Evolutionary conservation across 2,329 filamentous ascomycete species (phyloP).

Genomic region (Akanthomyces lecanii): DNA sequence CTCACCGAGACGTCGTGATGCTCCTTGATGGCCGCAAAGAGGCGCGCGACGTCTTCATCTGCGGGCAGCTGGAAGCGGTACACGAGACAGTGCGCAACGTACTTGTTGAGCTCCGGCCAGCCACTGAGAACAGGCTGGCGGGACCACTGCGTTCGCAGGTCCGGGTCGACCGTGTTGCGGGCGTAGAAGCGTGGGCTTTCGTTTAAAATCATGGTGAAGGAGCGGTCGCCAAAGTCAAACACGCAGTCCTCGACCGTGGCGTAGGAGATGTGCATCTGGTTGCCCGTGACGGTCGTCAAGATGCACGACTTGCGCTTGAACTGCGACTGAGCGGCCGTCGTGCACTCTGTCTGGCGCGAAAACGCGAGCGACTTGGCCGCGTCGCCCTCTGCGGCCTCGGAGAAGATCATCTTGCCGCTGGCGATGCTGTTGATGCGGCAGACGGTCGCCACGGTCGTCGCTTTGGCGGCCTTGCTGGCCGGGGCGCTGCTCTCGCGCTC

Average conservation of each 20-base stretch:
- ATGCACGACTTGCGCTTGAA: constrained; percentile 43
- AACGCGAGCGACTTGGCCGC: constrained; percentile 35
- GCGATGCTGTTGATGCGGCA: constrained; percentile 26
- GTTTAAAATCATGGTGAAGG: constrained; percentile 47
- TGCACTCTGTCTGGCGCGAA: constrained; percentile 36
- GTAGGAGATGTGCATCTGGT: constrained; percentile 45
- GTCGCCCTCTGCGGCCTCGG: neutral
- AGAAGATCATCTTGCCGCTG: constrained; percentile 48
- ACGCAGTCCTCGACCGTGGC: constrained; percentile 45
- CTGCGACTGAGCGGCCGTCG: constrained; percentile 33
- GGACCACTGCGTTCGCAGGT: constrained; percentile 21
- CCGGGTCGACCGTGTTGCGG: constrained; percentile 11
- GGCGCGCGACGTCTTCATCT: constrained; percentile 24
- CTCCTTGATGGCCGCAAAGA: constrained; percentile 21
- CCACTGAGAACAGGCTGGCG: constrained; percentile 28
- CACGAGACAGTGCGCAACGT: constrained; percentile 41
- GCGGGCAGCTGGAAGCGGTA: constrained; percentile 35
- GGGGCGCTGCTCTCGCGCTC: constrained; percentile 22
- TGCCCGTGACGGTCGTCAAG: constrained; percentile 29
- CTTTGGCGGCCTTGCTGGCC: neutral
- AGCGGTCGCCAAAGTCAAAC: constrained; percentile 30
- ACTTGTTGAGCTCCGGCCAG: constrained; percentile 28
- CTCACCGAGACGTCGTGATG: constrained; percentile 26
- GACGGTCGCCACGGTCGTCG: constrained; percentile 15
- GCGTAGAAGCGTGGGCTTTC: constrained; percentile 49